These are phyloP conservation scores for Hygrocybe coccinea DNA, from an alignment of 768 basidiomycete genomes.

Conservation along the genomic window DNA sequence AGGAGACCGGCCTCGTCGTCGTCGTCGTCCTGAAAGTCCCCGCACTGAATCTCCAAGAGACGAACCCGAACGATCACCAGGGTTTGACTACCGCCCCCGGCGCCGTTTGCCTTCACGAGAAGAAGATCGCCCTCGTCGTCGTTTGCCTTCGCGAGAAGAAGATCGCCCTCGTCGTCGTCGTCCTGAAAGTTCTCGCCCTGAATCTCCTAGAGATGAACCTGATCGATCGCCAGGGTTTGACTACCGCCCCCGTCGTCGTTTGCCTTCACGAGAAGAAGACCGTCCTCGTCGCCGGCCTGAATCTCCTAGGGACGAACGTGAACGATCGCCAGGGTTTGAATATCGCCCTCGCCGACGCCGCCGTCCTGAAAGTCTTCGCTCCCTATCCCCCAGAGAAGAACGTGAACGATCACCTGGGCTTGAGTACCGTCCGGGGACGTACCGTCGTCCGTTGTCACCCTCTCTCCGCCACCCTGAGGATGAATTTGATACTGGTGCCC, in stretches of 20 bases:
- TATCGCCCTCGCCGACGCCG: too few species aligned
- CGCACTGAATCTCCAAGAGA: too few species aligned
- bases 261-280: too few species aligned
- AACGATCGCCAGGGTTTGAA: too few species aligned
- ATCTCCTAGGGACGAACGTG: too few species aligned
- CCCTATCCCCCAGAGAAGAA: too few species aligned
- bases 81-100: neutral
- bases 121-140: neutral
- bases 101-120: neutral
- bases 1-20: constrained; percentile 10
- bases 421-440: too few species aligned
- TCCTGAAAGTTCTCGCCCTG: constrained; percentile 9
- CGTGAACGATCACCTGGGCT: too few species aligned
- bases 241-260: neutral
- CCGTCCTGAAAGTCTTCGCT: neutral
- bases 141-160: neutral
- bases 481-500: neutral
- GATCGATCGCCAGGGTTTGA: neutral
- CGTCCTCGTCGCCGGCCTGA: too few species aligned
- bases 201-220: constrained; percentile 3
- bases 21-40: neutral
- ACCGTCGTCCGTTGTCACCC: too few species aligned
- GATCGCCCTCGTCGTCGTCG: constrained; percentile 8
- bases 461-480: neutral
- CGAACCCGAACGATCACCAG: too few species aligned